phyloP scores from a whole-genome alignment of 768 basidiomycete species.

The Russula lepida region DNA sequence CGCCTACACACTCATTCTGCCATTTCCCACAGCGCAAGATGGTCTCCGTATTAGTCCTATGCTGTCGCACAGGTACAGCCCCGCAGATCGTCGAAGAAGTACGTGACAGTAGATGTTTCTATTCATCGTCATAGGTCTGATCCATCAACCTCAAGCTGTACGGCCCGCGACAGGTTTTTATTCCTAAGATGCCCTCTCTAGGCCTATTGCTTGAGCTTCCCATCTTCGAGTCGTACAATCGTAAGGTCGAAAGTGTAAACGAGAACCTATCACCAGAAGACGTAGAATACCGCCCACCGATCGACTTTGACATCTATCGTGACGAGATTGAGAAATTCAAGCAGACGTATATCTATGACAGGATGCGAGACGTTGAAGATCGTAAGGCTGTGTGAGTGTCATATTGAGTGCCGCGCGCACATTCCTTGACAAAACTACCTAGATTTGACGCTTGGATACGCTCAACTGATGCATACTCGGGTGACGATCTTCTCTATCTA shows the following conservation, averaged over 20 bases:
- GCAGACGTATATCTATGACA: conserved; percentile 73
- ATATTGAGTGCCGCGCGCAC: not conserved
- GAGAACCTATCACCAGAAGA: conserved; percentile 45
- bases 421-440: not conserved
- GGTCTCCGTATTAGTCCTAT: conserved; percentile 80
- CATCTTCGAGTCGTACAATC: conserved; percentile 72
- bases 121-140: not conserved
- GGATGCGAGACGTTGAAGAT: conserved; percentile 81
- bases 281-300: conserved; percentile 57
- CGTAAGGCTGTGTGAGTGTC: conserved; percentile 60
- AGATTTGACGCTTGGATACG: conserved; percentile 86
- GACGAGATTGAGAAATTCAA: conserved; percentile 76
- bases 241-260: conserved; percentile 41
- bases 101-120: not conserved
- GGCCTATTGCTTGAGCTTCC: conserved; percentile 88
- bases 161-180: conserved; percentile 63
- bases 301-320: conserved; percentile 63
- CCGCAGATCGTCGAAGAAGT: conserved; percentile 68
- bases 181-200: conserved; percentile 94
- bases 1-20: conserved; percentile 17
- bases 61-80: conserved; percentile 69
- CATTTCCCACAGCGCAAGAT: conserved; percentile 80
- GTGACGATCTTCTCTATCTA: conserved; percentile 69
- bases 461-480: conserved; percentile 64
- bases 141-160: conserved; percentile 47